Conservation (phyloP, 1,284 basidiomycete genomes). For the Limonomyces culmigenus region DNA sequence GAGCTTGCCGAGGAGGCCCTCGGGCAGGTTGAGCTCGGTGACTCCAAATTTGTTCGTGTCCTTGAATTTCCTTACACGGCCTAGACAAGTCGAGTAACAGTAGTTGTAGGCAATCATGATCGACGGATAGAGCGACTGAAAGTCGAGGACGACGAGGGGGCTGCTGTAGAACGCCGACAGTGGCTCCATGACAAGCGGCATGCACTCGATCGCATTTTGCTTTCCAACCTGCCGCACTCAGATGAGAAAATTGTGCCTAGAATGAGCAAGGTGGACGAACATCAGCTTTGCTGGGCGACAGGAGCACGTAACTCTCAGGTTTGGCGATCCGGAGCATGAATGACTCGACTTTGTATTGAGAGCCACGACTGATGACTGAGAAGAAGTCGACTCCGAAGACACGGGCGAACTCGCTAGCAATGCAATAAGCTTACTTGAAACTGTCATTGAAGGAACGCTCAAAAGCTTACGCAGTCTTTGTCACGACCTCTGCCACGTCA, state of each 20-base stretch:
- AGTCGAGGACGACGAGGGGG: slow-evolving; percentile 86
- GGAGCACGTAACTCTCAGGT: slow-evolving; percentile 79
- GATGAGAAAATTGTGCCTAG: slow-evolving; percentile 2
- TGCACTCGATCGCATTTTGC: slow-evolving; percentile 92
- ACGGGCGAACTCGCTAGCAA: slow-evolving; percentile 77
- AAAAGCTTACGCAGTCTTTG: slow-evolving; percentile 80
- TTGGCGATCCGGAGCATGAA: slow-evolving; percentile 98
- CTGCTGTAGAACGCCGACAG: slow-evolving; percentile 85
- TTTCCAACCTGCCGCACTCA: slow-evolving; percentile 55
- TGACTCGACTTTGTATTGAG: slow-evolving; percentile 97
- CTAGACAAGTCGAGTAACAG: slow-evolving; percentile 90
- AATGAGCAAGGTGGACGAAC: slow-evolving; percentile 23
- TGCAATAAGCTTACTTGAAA: not conserved
- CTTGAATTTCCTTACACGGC: slow-evolving; percentile 71
- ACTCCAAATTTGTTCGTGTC: slow-evolving; percentile 82
- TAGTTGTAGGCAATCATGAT: slow-evolving; percentile 99
- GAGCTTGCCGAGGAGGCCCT: slow-evolving; percentile 52
- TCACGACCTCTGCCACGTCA: slow-evolving; percentile 65
- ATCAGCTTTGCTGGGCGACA: slow-evolving; percentile 75
- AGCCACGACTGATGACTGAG: slow-evolving; percentile 87
- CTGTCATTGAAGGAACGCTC: too few relatives aligned
- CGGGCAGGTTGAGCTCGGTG: slow-evolving; percentile 55
- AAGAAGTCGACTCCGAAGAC: slow-evolving; percentile 97
- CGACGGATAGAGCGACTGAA: slow-evolving; percentile 91
- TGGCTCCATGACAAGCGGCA: slow-evolving; percentile 92